Base-by-base conservation (phyloP, 2,329 filamentous ascomycete genomes). In the Metarhizium robertsii region DNA sequence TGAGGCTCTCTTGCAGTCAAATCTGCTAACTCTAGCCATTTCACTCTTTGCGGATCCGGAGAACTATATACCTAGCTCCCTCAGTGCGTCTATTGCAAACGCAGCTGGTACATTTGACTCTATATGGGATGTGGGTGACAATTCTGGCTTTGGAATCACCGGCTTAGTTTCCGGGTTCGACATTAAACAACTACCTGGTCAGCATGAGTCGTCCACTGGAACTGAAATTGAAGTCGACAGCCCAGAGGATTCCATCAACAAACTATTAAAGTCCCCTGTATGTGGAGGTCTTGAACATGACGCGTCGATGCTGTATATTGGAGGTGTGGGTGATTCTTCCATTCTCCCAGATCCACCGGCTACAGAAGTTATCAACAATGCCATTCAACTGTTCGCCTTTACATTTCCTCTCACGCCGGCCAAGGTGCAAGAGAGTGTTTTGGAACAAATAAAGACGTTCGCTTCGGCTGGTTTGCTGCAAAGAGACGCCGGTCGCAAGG, bases 91-190 rank as follows among this genome's bases (percentile, higher is more conserved):
- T 0, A 96, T 99, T 64, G 92, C 92, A 18, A 94, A 87, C 61
- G 89, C 92, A 16, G 89, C 91, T 1, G 90, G 89, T 6, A 88
- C 85, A 2, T 96, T 97, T 65, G 94, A 99, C 64, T 92, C 85
- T 1, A 83, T 99, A 43, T 99, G 94, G 94, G 92, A 97, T 59
- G 83, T 96, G 6, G 88, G 86, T 8, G 94, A 99, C 68, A 97
- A 97, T 66, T 92, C 86, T 63, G 92, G 92, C 1, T 97, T 96
- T 69, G 94, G 95, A 2, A 86, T 99, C 16, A 95, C 90, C 10
- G 90, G 92, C 1, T 75, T 97, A 25, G 85, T 95, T 1, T 79
- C 83, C 25, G 89, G 90, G 0, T 91, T 94, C 66, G 81, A 86
- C 53, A 77, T 91, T 18, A 84, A 80, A 62, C 81, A 79, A 30